A percentile compares a stretch with the other conserved stretches of the same genome.
Evolutionary conservation across 2,329 filamentous ascomycete genomes (phyloP).

Genomic region (Ophiostoma populinum): DNA sequence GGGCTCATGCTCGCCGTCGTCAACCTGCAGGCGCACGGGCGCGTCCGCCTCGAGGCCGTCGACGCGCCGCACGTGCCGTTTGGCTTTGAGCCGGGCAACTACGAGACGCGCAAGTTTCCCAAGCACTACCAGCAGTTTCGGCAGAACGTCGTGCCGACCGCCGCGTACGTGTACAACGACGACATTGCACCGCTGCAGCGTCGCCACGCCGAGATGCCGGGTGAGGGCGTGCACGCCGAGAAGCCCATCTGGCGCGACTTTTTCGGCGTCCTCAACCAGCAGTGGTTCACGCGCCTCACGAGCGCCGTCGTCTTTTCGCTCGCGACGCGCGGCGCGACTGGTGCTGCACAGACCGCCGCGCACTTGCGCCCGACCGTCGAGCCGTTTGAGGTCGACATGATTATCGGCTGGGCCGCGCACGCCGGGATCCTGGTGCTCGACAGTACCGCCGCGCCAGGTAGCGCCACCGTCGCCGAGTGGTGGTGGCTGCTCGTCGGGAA

Average conservation of each 20-base stretch:
- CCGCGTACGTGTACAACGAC: slow-evolving; percentile 31
- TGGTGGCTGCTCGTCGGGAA: slow-evolving; percentile 46
- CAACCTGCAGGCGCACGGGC: slow-evolving; percentile 43
- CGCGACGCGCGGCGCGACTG: slow-evolving; percentile 42
- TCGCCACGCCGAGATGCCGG: slow-evolving; percentile 19
- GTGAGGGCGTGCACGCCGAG: slow-evolving; percentile 24
- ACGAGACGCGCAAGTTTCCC: slow-evolving; percentile 51
- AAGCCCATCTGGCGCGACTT: slow-evolving; percentile 61
- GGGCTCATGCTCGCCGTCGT: slow-evolving; percentile 49
- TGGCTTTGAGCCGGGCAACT: slow-evolving; percentile 54
- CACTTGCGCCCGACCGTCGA: slow-evolving; percentile 42
- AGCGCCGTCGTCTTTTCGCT: slow-evolving; percentile 44
- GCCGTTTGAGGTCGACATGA: slow-evolving; percentile 41
- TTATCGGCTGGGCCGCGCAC: slow-evolving; percentile 39
- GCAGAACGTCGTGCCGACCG: slow-evolving; percentile 40
- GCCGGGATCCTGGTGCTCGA: slow-evolving; percentile 28
- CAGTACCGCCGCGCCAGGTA: slow-evolving; percentile 21
- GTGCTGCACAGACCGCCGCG: slow-evolving; percentile 32
- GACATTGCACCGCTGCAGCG: slow-evolving; percentile 4
- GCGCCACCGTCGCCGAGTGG: slow-evolving; percentile 39
- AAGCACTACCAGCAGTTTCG: slow-evolving; percentile 48
- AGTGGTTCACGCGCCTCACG: slow-evolving; percentile 47
- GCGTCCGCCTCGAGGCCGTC: slow-evolving; percentile 33
- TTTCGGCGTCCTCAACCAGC: slow-evolving; percentile 38
- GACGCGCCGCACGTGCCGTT: slow-evolving; percentile 47